Base-by-base conservation (phyloP, 2,329 filamentous ascomycete species). In the Fusarium lateritium region DNA sequence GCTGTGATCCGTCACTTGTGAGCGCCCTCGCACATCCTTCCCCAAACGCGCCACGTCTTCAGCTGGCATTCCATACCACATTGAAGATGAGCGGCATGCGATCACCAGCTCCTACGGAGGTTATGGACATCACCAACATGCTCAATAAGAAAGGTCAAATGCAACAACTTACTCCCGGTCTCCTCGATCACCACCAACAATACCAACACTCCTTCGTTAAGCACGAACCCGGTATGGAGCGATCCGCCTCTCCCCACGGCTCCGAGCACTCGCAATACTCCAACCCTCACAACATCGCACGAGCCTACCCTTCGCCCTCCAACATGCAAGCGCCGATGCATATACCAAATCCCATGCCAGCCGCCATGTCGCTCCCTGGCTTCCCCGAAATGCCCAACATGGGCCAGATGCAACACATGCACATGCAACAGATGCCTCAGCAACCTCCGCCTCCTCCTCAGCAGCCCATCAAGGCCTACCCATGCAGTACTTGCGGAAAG, bases 401-500 rank as follows among this genome's bases (percentile, higher is more conserved):
- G 78, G 67, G 74, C 39, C 66, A 56, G 39, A 77, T 80, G 34
- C 79, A 79, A 56, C 77, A 76, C 53, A 80, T 84, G 68, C 62
- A 67, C 57, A 78, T 81, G 73, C 78, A 79, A 33, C 79, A 83
- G 43, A 78, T 81, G 71, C 73, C 65, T 26, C 69, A 69, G 57
- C 80, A 75, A 53, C 77, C 76, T 26, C 73, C 75, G 7, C 77
- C 80, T 52, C 63, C 75, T 21, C 72, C 76, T 4, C 76, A 79
- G 54, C 78, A 79, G 19, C 80, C 84, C 2, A 75, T 79, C 13
- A 88, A 98, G 81, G 90, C 93, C 2, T 98, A 96, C 76, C 91
- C 94, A 22, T 99, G 96, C 82, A 92, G 90, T 69, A 95, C 92
- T 5, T 99, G 96, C 79, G 88, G 87, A 60, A 98, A 98, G 81